Evolutionary conservation across 768 basidiomycete species (phyloP).

Genomic region (Rhodocollybia butyracea): DNA sequence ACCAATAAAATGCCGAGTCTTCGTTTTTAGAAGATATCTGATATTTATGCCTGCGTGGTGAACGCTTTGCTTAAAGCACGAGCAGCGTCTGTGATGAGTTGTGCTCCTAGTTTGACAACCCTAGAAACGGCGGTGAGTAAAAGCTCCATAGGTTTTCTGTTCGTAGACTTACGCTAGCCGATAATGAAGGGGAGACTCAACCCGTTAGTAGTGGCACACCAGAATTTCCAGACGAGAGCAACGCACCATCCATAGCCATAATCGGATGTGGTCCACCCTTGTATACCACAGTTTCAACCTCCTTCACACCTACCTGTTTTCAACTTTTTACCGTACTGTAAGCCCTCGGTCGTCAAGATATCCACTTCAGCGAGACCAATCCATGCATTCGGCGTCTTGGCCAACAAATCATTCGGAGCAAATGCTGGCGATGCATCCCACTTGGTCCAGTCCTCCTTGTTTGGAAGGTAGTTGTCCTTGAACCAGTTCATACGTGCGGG

Average conservation of each 20-base stretch:
- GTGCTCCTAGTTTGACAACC: slow-evolving; percentile 27
- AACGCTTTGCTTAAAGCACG: slow-evolving; percentile 29
- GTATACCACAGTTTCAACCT: slow-evolving; percentile 54
- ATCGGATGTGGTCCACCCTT: slow-evolving; percentile 67
- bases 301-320: slow-evolving; percentile 42
- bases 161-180: slow-evolving; percentile 24
- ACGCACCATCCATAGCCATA: slow-evolving; percentile 72
- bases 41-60: slow-evolving; percentile 3
- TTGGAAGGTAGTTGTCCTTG: slow-evolving; percentile 64
- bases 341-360: slow-evolving; percentile 63
- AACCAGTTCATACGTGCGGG: slow-evolving; percentile 75
- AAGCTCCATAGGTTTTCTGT: too few species aligned
- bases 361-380: slow-evolving; percentile 65
- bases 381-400: slow-evolving; percentile 54
- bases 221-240: background rate
- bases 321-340: slow-evolving; percentile 59
- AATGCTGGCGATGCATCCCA: slow-evolving; percentile 75
- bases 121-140: slow-evolving; percentile 12
- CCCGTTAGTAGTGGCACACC: background rate
- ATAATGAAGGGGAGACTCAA: background rate
- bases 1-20: too few species aligned
- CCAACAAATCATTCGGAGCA: slow-evolving; percentile 53
- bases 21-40: too few species aligned
- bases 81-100: slow-evolving; percentile 35
- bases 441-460: slow-evolving; percentile 52